Base-by-base conservation (phyloP, 768 basidiomycete species). In the Auricularia sp. region DNA sequence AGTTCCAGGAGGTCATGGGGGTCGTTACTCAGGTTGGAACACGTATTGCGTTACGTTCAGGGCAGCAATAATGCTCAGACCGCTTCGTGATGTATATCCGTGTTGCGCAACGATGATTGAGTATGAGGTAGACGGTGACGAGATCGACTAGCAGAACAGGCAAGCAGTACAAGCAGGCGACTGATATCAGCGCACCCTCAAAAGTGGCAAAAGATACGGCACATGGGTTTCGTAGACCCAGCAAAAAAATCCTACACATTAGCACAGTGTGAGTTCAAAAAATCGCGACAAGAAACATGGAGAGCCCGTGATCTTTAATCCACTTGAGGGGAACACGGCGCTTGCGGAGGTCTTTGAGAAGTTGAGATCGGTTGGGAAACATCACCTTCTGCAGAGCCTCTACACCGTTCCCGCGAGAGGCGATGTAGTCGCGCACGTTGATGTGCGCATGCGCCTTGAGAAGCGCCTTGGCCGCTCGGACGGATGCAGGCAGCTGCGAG, bases 361-460 rank as follows among this genome's bases (percentile, higher is more conserved):
- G 79, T 0, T 88, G 83, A 18, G 64, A 81, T 68, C 81, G 80
- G 73, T 75, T 87, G 3, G 86, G 83, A 67, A 86, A 83, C 81
- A 92, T 78, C 64, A 85, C 81, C 51, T 76, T 69, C 64, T 77
- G 84, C 39, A 92, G 77, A 33, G 85, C 87, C 4, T 78, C 79
- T 36, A 82, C 83, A 0, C 89, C 89, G 70, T 85, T 80, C 63
- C 76, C 78, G 45, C 90, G 86, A 37, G 82, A 81, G 18, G 82
- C 82, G 65, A 90, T 77, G 72, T 92, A 92, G 66, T 91, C 89
- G 61, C 80, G 80, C 65, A 92, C 82, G 69, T 89, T 90, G 36
- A 92, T 69, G 71, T 90, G 90, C 0, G 79, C 88, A 47, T 78
- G 79, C 5, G 83, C 75, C 74, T 88, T 90, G 59, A 92, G 74